A percentile compares a stretch with the other conserved stretches of the same genome.
Evolutionary conservation across 2,329 filamentous ascomycete genomes (phyloP).

Genomic region (Zymoseptoria crescenta): DNA sequence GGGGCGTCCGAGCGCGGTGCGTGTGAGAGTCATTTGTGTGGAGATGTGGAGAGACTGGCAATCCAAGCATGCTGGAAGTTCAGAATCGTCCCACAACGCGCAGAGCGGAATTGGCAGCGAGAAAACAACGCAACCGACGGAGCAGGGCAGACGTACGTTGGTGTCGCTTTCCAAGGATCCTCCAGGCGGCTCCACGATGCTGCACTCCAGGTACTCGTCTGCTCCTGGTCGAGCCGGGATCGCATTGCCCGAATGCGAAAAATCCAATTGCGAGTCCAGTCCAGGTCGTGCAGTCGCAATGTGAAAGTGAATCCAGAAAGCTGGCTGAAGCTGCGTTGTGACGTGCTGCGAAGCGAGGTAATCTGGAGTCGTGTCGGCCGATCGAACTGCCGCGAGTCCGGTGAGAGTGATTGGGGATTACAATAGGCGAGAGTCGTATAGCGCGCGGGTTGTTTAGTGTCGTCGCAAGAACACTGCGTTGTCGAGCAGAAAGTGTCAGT

Average conservation of each 20-base stretch:
- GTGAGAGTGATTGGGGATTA: neutral
- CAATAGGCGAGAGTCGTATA: neutral
- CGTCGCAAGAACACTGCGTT: neutral
- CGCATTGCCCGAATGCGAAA: neutral
- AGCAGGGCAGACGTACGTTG: neutral
- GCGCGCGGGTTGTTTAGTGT: neutral
- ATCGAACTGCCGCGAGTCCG: neutral
- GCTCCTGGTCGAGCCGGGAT: neutral
- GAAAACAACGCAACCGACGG: neutral
- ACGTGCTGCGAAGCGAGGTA: neutral
- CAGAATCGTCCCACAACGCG: too few relatives aligned
- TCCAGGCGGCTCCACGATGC: neutral
- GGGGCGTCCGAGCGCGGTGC: neutral
- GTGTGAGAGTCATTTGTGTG: neutral
- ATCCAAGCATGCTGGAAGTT: neutral
- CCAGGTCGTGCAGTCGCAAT: neutral
- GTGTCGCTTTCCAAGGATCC: neutral
- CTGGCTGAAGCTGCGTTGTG: neutral
- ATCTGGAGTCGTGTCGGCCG: neutral
- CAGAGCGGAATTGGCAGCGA: neutral
- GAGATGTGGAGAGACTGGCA: neutral
- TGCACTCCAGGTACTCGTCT: neutral
- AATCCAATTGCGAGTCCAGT: neutral
- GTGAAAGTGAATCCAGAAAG: neutral
- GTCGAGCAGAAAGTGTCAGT: neutral